These are phyloP conservation scores for Phytopythium vexans DNA, from an alignment of 352 stramenopile species.

Conservation along the genomic window DNA sequence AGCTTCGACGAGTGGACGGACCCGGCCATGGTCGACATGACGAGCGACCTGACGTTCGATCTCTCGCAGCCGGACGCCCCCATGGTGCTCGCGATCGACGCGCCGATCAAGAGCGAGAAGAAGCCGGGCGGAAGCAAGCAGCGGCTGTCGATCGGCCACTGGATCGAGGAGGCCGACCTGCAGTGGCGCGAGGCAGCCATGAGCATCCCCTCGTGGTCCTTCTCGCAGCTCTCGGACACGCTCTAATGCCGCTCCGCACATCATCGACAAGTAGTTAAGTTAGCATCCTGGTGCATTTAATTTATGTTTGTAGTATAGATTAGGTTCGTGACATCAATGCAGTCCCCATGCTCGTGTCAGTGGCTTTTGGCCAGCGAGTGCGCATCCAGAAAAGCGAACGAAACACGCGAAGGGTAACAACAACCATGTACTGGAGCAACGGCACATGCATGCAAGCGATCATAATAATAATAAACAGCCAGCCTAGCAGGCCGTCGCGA, in stretches of 20 bases:
- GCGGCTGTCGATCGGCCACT: slow-evolving; percentile 46
- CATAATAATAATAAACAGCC: slow-evolving; percentile 3
- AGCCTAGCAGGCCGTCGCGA: not conserved
- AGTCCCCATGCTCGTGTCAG: too few species aligned
- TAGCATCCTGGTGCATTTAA: too few species aligned
- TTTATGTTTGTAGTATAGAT: too few species aligned
- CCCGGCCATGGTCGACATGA: slow-evolving; percentile 40
- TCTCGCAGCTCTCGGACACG: slow-evolving; percentile 34
- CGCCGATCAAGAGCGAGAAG: slow-evolving; percentile 9
- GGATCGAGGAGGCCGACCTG: slow-evolving; percentile 52
- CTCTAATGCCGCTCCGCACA: slow-evolving; percentile 30
- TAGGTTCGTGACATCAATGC: too few species aligned
- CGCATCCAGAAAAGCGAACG: too few species aligned
- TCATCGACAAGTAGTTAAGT: too few species aligned
- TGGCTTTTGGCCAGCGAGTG: too few species aligned
- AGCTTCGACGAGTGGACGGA: slow-evolving; percentile 68
- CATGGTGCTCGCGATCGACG: slow-evolving; percentile 12
- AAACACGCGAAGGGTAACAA: not conserved
- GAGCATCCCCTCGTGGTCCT: slow-evolving; percentile 52
- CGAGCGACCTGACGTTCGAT: slow-evolving; percentile 40
- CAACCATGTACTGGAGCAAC: not conserved
- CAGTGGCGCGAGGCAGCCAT: slow-evolving; percentile 49
- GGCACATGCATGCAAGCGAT: not conserved
- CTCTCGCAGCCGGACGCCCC: slow-evolving; percentile 33
- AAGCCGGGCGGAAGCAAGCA: slow-evolving; percentile 14